These are phyloP conservation scores for Aspergillus ochraceus DNA, from an alignment of 2,329 filamentous ascomycete species.

Conservation along the genomic window DNA sequence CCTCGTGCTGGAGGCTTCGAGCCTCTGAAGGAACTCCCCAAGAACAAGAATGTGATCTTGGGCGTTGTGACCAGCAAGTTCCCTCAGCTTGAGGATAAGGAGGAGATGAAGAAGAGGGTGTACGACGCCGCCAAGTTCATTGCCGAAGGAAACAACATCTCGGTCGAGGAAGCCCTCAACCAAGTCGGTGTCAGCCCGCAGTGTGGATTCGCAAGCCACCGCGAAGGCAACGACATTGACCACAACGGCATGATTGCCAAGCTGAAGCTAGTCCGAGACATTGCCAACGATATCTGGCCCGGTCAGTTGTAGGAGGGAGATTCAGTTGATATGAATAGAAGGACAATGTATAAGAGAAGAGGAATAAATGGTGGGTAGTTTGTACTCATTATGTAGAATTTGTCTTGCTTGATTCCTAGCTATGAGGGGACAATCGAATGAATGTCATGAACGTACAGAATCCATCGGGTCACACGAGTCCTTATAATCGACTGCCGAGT, in stretches of 20 bases:
- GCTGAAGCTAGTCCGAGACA: conserved; percentile 66
- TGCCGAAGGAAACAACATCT: conserved; percentile 65
- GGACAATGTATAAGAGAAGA: not conserved
- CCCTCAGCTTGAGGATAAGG: conserved; percentile 61
- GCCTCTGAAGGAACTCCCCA: conserved; percentile 61
- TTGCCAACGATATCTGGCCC: conserved; percentile 73
- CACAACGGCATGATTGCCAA: conserved; percentile 73
- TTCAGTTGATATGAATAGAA: not conserved
- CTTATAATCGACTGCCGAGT: not conserved
- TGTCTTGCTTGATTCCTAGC: not conserved
- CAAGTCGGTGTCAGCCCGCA: conserved; percentile 69
- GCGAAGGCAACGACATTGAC: conserved; percentile 68
- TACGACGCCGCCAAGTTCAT: conserved; percentile 66
- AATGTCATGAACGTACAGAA: not conserved
- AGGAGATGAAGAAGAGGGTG: conserved; percentile 62
- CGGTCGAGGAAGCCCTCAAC: conserved; percentile 66
- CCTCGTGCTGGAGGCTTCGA: conserved; percentile 65
- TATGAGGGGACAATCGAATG: not conserved
- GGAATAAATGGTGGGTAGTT: not conserved
- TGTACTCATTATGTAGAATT: not conserved
- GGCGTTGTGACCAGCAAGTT: conserved; percentile 66
- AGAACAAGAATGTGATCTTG: conserved; percentile 63
- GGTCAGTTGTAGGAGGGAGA: conserved; percentile 44
- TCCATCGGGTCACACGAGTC: not conserved
- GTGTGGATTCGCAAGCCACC: conserved; percentile 73